Evolutionary conservation across 1,139 yeast species (phyloP), one percentile per base, ranked within the genome.

Genomic region (Blastobotrys buckinghamii): DNA sequence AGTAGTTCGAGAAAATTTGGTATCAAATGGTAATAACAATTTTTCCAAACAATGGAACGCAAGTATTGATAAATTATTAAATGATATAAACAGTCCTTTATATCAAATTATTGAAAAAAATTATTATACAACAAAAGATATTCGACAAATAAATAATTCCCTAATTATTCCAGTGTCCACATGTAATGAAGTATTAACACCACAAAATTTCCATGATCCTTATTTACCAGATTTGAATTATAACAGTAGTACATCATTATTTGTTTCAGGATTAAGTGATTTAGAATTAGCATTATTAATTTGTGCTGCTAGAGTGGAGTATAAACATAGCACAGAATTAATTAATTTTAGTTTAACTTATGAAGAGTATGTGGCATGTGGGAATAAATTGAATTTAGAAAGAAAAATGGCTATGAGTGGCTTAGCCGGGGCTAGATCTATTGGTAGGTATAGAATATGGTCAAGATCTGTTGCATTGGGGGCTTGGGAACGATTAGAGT

Each of bases 301-400:
- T 6, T 79, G 89, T 38, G 84, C 90, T 0, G 84, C 94, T 0
- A 71, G 97, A 38, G 81, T 84, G 52, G 71, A 79, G 19, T 73
- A 78, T 50, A 83, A 82, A 58, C 76, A 75, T 34, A 81, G 78
- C 33, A 67, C 79, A 15, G 79, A 73, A 6, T 56, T 61, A 5
- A 59, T 69, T 39, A 90, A 88, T 63, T 83, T 89, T 66, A 86
- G 84, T 56, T 71, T 88, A 53, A 85, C 84, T 0, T 84, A 82
- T 62, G 81, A 81, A 37, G 97, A 92, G 64, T 92, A 88, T 63
- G 63, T 65, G n/a, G 70, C 68, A 1, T 74, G 81, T 73, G 72
- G 81, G 41, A 75, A 76, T 50, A 59, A 64, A 0, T 66, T 74
- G 52, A 76, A 79, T 52, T 59, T 69, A 20, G 73, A 74, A 24